phyloP scores from a whole-genome alignment of 1,284 basidiomycete genomes.

The Tylopilus sp. region DNA sequence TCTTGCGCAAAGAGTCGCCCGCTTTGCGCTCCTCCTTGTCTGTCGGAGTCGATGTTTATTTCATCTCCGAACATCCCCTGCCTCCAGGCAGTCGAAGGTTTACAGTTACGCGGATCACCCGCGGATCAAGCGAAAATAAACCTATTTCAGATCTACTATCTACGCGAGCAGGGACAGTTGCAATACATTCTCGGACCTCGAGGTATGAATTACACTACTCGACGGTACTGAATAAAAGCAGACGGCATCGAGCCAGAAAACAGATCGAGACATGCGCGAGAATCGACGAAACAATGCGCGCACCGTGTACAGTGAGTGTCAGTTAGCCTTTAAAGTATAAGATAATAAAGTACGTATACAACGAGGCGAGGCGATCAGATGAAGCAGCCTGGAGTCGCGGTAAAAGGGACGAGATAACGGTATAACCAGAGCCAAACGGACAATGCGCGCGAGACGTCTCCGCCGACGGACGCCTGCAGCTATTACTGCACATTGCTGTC shows the following conservation, averaged over 20 bases:
- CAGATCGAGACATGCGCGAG: constrained; percentile 4
- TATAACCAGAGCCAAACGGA: constrained; percentile 8
- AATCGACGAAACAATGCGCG: constrained; percentile 8
- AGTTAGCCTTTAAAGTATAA: constrained; percentile 37
- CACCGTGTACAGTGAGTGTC: constrained; percentile 20
- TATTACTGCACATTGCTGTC: constrained; percentile 12
- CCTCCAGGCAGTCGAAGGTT: constrained; percentile 19
- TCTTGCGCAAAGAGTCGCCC: neutral
- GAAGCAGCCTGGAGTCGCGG: constrained; percentile 14
- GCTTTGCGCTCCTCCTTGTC: neutral
- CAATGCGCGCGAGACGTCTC: neutral
- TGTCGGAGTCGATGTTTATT: constrained; percentile 29
- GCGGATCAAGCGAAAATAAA: constrained; percentile 24
- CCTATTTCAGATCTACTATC: constrained; percentile 11
- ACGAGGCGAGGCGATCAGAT: constrained; percentile 18
- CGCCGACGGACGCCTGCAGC: neutral
- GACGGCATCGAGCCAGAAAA: constrained; percentile 5
- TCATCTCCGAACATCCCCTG: constrained; percentile 31
- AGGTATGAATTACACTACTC: constrained; percentile 11
- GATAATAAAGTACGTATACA: constrained; percentile 35
- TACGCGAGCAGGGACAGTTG: constrained; percentile 15
- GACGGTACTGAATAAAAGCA: constrained; percentile 10
- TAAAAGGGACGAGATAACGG: constrained; percentile 6
- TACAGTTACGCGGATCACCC: constrained; percentile 28
- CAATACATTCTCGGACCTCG: constrained; percentile 4